Base-by-base conservation (phyloP, 192 early-diverging fungal species). In the Funneliformis geosporum region DNA sequence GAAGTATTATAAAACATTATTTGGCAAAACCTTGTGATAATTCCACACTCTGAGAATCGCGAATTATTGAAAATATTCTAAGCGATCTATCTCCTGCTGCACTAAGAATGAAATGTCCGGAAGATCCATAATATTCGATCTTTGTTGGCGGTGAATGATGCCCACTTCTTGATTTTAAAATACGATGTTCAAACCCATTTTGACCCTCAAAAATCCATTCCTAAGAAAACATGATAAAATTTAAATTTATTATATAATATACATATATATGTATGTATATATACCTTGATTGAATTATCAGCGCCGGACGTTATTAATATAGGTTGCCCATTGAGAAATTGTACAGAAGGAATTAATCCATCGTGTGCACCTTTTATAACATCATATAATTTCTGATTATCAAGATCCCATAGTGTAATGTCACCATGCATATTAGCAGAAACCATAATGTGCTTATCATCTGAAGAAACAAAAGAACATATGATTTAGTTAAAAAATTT, bases 181-280 rank as follows among this genome's bases (percentile, higher is more conserved):
- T 84, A 9, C 95, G 89, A 38, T 96, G 95, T 14, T 84, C 82
- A 1, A 88, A 81, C 38, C 93, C 93, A 83, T 96, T 95, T 7
- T 88, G 78, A 18, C 86, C 88, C 80, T 99, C 97, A 87, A 98
- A 99, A 44, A 97, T 90, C 96, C 97, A 99, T 86, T 96, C 93
- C 88, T 93, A 76, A 23, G 25, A 44, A n/a, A 7, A 80, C 7
- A 70, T 64, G 1, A n/a, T 16, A 10, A 50, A 8, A 38, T 2
- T 44, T 1, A 50, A 0, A 76, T 16, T 27, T 65, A 59, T 59
- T n/a, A 39, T 65, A 23, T 47, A n/a, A 73, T 18, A 4, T 8
- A 18, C 9, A 47, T 8, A 38, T 10, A 67, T 60, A 21, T 76
- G n/a, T 14, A 70, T 18, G 2, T 33, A 2, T 33, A 33, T 33